Evolutionary conservation across 2,329 filamentous ascomycete genomes (phyloP), one percentile per base, ranked within the genome.

Genomic region (Alternaria arborescens): DNA sequence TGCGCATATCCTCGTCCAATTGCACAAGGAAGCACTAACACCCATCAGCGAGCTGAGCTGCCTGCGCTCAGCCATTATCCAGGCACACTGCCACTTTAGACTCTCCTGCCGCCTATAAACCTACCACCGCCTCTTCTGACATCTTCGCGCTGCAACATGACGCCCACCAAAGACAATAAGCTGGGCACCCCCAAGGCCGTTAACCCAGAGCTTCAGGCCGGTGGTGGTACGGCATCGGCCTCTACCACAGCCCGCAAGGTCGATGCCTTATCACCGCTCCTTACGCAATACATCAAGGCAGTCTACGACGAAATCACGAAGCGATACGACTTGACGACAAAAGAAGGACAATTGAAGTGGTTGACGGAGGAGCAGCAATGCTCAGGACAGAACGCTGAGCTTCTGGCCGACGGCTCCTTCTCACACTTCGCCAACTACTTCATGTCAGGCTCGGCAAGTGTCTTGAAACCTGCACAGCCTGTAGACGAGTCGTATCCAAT

Each of bases 401-500:
- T 70, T 38, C 66, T 78, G 16, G 59, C 70, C 30, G 71, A 74
- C 50, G 74, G 72, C 36, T 75, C 76, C 14, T 73, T 77, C 55
- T 64, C 70, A 1, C 65, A 71, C 40, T 78, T 78, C 34, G 71
- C 67, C 34, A 74, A 78, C 46, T 85, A 84, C 64, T 83, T 86
- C 78, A 77, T 78, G 50, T 82, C 79, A 30, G 73, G 79, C 20
- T 74, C 78, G 14, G 81, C 81, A 8, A 81, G 80, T 66, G 84
- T 81, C 36, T 69, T 65, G 82, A 83, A n/a, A 75, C 79, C 22
- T 76, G 79, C 8, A 58, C 78, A 22, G 69, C 80, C 30, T 71
- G 80, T 64, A 83, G 89, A 93, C 72, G 76, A 88, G 32, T 85
- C 85, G 0, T 87, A 86, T 53, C 91, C 92, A 4, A 84, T 97